These are phyloP conservation scores for Phytopythium litorale DNA, from an alignment of 352 stramenopile species.

Conservation along the genomic window DNA sequence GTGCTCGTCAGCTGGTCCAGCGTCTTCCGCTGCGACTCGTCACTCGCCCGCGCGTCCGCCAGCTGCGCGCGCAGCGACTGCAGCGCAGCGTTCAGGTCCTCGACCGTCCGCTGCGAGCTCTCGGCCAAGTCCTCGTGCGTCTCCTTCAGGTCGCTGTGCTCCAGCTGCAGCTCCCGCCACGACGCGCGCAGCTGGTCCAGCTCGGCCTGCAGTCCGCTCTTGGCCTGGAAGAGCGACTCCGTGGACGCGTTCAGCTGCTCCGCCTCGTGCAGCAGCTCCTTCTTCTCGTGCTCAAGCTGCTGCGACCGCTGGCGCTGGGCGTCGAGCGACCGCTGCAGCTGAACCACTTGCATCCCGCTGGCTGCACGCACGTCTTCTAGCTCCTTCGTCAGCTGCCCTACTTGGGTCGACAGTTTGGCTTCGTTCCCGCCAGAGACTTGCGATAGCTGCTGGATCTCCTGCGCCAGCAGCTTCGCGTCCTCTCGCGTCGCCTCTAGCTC, in stretches of 20 bases:
- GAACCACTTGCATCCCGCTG: conserved; percentile 41
- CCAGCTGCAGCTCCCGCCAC: conserved; percentile 44
- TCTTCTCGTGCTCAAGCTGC: conserved; percentile 60
- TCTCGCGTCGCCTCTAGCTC: conserved; percentile 36
- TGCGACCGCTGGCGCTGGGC: conserved; percentile 32
- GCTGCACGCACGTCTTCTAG: conserved; percentile 33
- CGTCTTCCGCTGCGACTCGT: conserved; percentile 13
- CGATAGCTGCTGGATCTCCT: conserved; percentile 52
- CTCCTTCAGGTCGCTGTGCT: conserved; percentile 59
- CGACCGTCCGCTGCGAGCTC: conserved; percentile 28
- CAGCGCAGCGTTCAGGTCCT: conserved; percentile 26
- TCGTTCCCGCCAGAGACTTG: conserved; percentile 32
- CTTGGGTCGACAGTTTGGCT: conserved; percentile 30
- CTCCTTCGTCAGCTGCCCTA: conserved; percentile 47
- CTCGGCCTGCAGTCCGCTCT: conserved; percentile 55
- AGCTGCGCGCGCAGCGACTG: conserved; percentile 22
- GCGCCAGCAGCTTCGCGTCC: conserved; percentile 42
- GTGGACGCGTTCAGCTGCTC: conserved; percentile 54
- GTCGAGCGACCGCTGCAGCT: conserved; percentile 59
- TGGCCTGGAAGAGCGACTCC: conserved; percentile 44
- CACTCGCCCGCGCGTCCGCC: conserved; percentile 7
- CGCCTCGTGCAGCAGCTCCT: conserved; percentile 60
- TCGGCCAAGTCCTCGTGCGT: conserved; percentile 39
- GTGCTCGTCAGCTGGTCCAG: conserved; percentile 6
- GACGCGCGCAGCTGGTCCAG: conserved; percentile 46